Evolutionary conservation across 2,329 filamentous ascomycete species (phyloP), one percentile per base, ranked within the genome.

Genomic region (Coniella vitis): DNA sequence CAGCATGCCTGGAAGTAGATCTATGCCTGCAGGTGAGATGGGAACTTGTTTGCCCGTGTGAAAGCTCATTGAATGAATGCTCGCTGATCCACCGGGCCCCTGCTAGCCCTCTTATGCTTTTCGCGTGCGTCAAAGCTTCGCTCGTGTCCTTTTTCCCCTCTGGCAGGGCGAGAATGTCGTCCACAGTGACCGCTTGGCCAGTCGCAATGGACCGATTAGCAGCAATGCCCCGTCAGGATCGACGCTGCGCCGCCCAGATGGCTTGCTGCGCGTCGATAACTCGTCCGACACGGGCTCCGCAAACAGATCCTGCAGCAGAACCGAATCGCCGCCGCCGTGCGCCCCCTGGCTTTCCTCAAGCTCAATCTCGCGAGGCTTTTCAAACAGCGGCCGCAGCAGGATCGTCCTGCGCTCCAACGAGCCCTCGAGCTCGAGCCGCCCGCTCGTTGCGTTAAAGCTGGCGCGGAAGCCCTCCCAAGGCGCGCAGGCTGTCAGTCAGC

Each of bases 391-490:
- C 46, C 76, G 63, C 21, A 83, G 57, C 5, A 73, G 60, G 25
- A 81, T 70, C 2, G 67, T 67, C 38, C 70, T 66, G 39, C 60
- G 66, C 57, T 79, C 76, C 8, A 79, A 61, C 0, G 72, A 72
- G 0, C 77, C 78, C 55, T 81, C 76, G 0, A 68, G 59, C 62
- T 83, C 79, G 2, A 83, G 59, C 0, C 79, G 65, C 0, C 80
- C 79, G 4, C 72, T 72, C 0, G 73, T 82, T 4, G 79, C 77
- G 56, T 79, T 81, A 60, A 81, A 78, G 51, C 65, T 73, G 12
- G 78, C 74, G 0, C 76, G 68, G 62, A 79, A 79, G 0, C 78
- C 78, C 53, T 81, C 78, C 77, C 78, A 82, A 0, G 80, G 80
- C 4, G 79, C 76, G 49, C 83, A 83, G 0, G 79, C 79, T 1